Evolutionary conservation across 768 basidiomycete species (phyloP), one percentile per base, ranked within the genome.

Genomic region (Cystofilobasidium bisporidii): DNA sequence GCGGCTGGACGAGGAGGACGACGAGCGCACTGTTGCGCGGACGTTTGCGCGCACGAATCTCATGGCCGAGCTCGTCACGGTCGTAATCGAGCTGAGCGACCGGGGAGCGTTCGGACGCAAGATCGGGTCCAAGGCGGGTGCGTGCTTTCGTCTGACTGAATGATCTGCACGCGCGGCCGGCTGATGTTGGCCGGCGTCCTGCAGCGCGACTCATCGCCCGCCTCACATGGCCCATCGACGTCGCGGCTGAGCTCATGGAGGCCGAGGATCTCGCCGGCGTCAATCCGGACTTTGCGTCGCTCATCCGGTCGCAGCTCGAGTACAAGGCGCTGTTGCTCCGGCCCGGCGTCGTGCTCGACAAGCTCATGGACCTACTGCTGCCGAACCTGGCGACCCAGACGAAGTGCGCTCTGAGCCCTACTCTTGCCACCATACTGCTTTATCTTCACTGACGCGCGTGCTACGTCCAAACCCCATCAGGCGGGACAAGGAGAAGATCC

Each of bases 201-300:
- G 38, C 70, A 79, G 80, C 85, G 11, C 96, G 98, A 75, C 80
- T 99, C 28, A 86, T 98, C 75, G 89, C 91, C 0, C 92, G 93
- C 0, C 89, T 99, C 89, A 98, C 94, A 1, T 99, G 96, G 96
- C 96, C 96, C 0, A 94, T 99, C 63, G 90, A 98, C 77, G 81
- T 98, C 70, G 88, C 91, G 0, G 88, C 90, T 73, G 96, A 98
- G 77, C 81, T 99, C 71, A 88, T 87, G 72, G 96, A 98, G 74
- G 84, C 97, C 63, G 86, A 88, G 74, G 75, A 79, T 40, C 76
- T 76, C 50, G 72, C 84, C 24, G 88, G 89, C 76, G 84, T 83
- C 69, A 84, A 86, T 22, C 84, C 89, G 20, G 96, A 99, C 76
- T 98, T 92, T 77, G 91, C 91, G 0, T 85, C 87, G 69, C 82